Percentiles rank a stretch among this genome's conserved stretches.
Evolutionary conservation across 352 stramenopile genomes (phyloP).

Genomic region (Globisporangium megalacanthum): DNA sequence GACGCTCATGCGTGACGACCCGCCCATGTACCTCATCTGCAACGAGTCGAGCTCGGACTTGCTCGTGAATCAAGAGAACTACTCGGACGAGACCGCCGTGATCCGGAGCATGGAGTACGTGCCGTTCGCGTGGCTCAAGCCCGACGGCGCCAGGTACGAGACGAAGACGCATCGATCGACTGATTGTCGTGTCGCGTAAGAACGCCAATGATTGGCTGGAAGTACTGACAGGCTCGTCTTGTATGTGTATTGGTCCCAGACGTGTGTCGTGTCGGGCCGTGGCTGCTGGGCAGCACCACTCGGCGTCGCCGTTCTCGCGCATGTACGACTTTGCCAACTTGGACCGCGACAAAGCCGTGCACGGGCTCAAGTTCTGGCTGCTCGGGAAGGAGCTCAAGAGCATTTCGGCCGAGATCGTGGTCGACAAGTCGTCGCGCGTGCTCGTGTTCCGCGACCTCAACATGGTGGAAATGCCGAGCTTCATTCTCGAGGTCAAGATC

Average conservation of each 20-base stretch:
- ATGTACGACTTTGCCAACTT: conserved; percentile 86
- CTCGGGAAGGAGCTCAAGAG: conserved; percentile 62
- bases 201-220: background rate
- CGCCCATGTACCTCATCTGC: conserved; percentile 81
- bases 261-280: conserved; percentile 67
- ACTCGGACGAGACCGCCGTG: conserved; percentile 53
- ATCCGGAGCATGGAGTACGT: conserved; percentile 68
- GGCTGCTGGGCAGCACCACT: conserved; percentile 36
- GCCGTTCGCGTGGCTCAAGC: conserved; percentile 78
- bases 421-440: conserved; percentile 74
- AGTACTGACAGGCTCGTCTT: background rate
- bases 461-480: conserved; percentile 44
- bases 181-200: background rate
- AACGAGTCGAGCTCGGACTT: conserved; percentile 79
- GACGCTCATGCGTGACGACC: conserved; percentile 67
- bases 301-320: conserved; percentile 50
- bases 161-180: background rate
- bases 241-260: conserved; percentile 20
- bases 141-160: conserved; percentile 62
- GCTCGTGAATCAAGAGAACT: conserved; percentile 63
- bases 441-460: conserved; percentile 75
- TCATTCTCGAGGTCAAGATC: conserved; percentile 81
- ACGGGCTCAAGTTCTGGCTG: conserved; percentile 63
- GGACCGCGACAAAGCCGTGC: conserved; percentile 66
- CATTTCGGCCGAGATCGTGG: conserved; percentile 70